phyloP scores from a whole-genome alignment of 106 monocot species.

The Allium sativum region DNA sequence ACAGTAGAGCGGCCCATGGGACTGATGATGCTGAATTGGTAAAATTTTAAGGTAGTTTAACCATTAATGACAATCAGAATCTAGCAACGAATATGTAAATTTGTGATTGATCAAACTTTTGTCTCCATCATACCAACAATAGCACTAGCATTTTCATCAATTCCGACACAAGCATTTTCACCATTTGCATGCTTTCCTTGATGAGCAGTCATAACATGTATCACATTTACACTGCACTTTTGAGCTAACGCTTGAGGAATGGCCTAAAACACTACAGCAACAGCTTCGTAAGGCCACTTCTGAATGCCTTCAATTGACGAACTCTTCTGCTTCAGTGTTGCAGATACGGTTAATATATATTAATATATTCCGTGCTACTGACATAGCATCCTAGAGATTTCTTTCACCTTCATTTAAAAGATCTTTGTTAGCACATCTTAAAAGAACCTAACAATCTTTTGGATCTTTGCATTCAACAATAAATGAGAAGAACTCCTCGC shows the following conservation, averaged over 20 bases:
- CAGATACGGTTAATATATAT: slow-evolving; percentile 88
- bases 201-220: slow-evolving; percentile 90
- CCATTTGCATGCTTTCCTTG: slow-evolving; percentile 99
- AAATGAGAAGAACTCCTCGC: slow-evolving; percentile 93
- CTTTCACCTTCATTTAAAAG: slow-evolving; percentile 93
- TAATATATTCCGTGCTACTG: slow-evolving; percentile 84
- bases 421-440: slow-evolving; percentile 98
- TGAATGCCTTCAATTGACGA: slow-evolving; percentile 96
- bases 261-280: slow-evolving; percentile 93
- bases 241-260: slow-evolving; percentile 91
- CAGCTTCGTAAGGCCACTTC: slow-evolving; percentile 99
- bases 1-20: too few species aligned
- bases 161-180: slow-evolving; percentile 92
- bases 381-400: slow-evolving; percentile 93
- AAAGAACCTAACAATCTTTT: slow-evolving; percentile 84
- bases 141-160: slow-evolving; percentile 82
- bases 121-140: slow-evolving; percentile 84
- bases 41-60: too few species aligned
- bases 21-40: too few species aligned
- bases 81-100: too few species aligned
- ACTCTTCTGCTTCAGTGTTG: slow-evolving; percentile 84
- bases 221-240: slow-evolving; percentile 92
- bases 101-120: slow-evolving; percentile 54
- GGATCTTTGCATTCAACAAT: slow-evolving; percentile 92
- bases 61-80: too few species aligned